Conservation (phyloP, 2,329 filamentous ascomycete species). For the Diplodia intermedia region DNA sequence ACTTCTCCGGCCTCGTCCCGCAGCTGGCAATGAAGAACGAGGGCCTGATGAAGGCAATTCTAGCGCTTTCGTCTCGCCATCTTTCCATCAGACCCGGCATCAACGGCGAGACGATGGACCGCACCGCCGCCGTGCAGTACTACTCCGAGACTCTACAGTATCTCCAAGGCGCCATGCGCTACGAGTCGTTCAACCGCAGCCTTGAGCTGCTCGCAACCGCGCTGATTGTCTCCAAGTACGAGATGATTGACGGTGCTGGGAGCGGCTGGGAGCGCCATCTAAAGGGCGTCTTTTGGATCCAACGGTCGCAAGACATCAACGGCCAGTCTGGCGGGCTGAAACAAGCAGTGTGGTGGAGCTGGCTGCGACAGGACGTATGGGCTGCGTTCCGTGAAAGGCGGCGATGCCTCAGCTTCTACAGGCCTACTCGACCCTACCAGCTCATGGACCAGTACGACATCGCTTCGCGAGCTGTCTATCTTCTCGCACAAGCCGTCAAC, state of each 20-base stretch:
- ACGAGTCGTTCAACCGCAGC: slow-evolving; percentile 63
- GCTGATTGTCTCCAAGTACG: slow-evolving; percentile 67
- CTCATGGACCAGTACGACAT: slow-evolving; percentile 62
- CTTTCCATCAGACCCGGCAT: slow-evolving; percentile 50
- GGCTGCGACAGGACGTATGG: slow-evolving; percentile 71
- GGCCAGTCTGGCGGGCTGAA: slow-evolving; percentile 64
- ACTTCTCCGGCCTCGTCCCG: slow-evolving; percentile 44
- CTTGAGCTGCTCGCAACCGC: slow-evolving; percentile 66
- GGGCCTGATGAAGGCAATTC: slow-evolving; percentile 64
- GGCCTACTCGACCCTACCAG: slow-evolving; percentile 57
- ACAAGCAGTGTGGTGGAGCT: slow-evolving; percentile 69
- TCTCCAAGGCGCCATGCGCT: slow-evolving; percentile 65
- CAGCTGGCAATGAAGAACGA: slow-evolving; percentile 57
- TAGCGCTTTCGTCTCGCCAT: slow-evolving; percentile 63
- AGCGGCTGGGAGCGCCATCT: slow-evolving; percentile 68
- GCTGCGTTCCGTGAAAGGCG: slow-evolving; percentile 66
- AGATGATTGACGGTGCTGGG: slow-evolving; percentile 68
- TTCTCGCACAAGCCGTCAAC: slow-evolving; percentile 64
- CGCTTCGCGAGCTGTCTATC: slow-evolving; percentile 60
- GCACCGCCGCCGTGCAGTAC: slow-evolving; percentile 55
- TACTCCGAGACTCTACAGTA: slow-evolving; percentile 70
- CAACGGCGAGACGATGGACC: slow-evolving; percentile 39
- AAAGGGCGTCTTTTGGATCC: slow-evolving; percentile 71
- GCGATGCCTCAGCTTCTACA: slow-evolving; percentile 65
- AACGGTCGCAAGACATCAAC: slow-evolving; percentile 66